Evolutionary conservation across 139 green algal species (phyloP), one percentile per base, ranked within the genome.

Genomic region (Volvox africanus): DNA sequence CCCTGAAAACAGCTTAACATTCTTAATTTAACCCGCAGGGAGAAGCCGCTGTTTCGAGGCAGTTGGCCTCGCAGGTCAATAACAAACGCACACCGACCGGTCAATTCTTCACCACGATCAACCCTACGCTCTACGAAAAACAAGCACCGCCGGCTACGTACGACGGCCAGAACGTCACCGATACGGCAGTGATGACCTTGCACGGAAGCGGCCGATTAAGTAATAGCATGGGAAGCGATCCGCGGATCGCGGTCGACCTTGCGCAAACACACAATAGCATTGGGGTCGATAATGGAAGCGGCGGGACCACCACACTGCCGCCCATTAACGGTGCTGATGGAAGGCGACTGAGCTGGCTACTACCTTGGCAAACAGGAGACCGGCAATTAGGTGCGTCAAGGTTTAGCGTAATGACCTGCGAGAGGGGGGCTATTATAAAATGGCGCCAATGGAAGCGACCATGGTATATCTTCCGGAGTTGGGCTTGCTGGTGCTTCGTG

Each of bases 311-410:
- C 35, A 87, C 30, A 32, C 22, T 88, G 35, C 82, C 67, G 67
- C 68, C 84, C 26, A 68, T 69, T 35, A 33, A 36, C 11, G 35
- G 65, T 36, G 18, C 26, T 26, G 71, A 81, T 1, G 32, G 71
- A 30, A 50, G 19, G 32, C 65, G 26, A 26, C 5, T 65, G 11
- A 86, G 22, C 36, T 92, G 89, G 89, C 18, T 71, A 33, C 85
- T 92, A 18, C 89, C 89, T 0, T 89, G 86, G 85, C 89, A 92
- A 33, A 92, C 89, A 0, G 82, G 89, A 13, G 83, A 92, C 78
- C 55, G 89, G 28, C 26, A 67, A 17, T 24, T 87, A 68, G 89
- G 88, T 92, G n/a, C 37, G 88, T 37, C 9, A 9, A 9, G 44
- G 5, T 55, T 55, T 9, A 9, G 44, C 44, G 44, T 55, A 9